Percentiles rank a stretch among this genome's conserved stretches.
Evolutionary conservation across 768 basidiomycete genomes (phyloP).

Genomic region (Trametes sanguinea): DNA sequence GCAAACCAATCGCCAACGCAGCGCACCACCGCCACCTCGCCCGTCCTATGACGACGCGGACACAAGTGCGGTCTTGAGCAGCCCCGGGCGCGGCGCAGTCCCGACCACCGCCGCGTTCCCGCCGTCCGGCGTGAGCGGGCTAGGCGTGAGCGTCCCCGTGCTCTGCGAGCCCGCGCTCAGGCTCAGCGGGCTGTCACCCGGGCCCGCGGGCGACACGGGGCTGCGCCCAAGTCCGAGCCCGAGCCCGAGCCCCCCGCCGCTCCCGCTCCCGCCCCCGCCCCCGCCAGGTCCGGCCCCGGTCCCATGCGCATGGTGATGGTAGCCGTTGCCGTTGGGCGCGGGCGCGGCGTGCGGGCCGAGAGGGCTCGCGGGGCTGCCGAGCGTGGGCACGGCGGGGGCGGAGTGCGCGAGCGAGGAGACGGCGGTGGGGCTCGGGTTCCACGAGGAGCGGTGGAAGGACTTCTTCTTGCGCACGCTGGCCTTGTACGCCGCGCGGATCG

Average conservation of each 20-base stretch:
- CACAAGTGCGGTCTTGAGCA: constrained; percentile 14
- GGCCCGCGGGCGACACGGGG: constrained; percentile 3
- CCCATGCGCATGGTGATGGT: neutral
- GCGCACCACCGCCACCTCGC: neutral
- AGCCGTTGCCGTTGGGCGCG: too few relatives aligned
- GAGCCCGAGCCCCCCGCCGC: too few relatives aligned
- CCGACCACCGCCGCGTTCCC: neutral
- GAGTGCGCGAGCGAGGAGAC: constrained; percentile 5
- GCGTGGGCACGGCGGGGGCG: neutral
- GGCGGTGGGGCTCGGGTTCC: constrained; percentile 37
- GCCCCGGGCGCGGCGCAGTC: neutral
- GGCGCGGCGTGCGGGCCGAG: neutral
- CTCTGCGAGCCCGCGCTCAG: constrained; percentile 13
- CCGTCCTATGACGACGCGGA: constrained; percentile 17
- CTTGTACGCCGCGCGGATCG: constrained; percentile 56
- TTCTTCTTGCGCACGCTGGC: constrained; percentile 49
- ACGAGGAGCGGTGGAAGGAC: constrained; percentile 52
- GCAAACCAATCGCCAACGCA: neutral
- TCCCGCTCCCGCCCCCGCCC: too few relatives aligned
- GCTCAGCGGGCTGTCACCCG: constrained; percentile 17
- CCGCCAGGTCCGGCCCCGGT: neutral
- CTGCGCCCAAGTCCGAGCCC: neutral
- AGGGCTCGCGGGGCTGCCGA: too few relatives aligned
- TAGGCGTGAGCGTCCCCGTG: constrained; percentile 16
- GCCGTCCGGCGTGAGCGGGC: constrained; percentile 19